Conservation (phyloP, 805 yeast genomes). For the Ogataea saltuana region DNA sequence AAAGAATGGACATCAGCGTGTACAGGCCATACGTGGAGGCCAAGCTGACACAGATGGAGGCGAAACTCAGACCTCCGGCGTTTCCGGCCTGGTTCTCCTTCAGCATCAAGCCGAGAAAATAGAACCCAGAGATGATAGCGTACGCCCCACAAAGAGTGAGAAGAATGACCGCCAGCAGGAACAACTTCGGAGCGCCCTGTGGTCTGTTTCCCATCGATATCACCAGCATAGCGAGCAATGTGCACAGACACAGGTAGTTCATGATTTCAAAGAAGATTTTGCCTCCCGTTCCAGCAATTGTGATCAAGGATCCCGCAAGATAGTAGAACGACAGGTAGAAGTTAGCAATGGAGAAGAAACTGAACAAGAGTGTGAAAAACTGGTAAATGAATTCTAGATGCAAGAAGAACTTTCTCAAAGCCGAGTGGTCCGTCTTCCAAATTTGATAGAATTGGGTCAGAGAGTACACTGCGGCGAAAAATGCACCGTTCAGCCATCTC, state of each 20-base stretch:
- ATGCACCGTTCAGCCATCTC: slow-evolving; percentile 97
- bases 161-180: slow-evolving; percentile 68
- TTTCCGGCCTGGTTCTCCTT: slow-evolving; percentile 39
- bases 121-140: slow-evolving; percentile 79
- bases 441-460: slow-evolving; percentile 82
- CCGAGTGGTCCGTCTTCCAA: slow-evolving; percentile 86
- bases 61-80: slow-evolving; percentile 49
- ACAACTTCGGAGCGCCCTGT: slow-evolving; percentile 86
- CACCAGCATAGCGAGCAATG: slow-evolving; percentile 83
- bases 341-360: slow-evolving; percentile 90
- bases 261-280: slow-evolving; percentile 79
- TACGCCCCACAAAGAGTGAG: slow-evolving; percentile 79
- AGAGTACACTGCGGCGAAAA: slow-evolving; percentile 93
- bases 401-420: slow-evolving; percentile 73
- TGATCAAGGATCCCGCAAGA: slow-evolving; percentile 80
- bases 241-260: slow-evolving; percentile 81
- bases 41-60: slow-evolving; percentile 80
- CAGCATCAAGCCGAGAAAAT: slow-evolving; percentile 66
- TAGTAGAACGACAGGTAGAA: slow-evolving; percentile 91
- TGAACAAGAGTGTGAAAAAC: slow-evolving; percentile 73
- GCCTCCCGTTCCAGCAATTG: slow-evolving; percentile 70
- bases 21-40: slow-evolving; percentile 92
- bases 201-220: slow-evolving; percentile 97
- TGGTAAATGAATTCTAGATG: slow-evolving; percentile 91
- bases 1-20: slow-evolving; percentile 74